phyloP scores from a whole-genome alignment of 768 basidiomycete genomes.

The Mrakia hoshinonis region DNA sequence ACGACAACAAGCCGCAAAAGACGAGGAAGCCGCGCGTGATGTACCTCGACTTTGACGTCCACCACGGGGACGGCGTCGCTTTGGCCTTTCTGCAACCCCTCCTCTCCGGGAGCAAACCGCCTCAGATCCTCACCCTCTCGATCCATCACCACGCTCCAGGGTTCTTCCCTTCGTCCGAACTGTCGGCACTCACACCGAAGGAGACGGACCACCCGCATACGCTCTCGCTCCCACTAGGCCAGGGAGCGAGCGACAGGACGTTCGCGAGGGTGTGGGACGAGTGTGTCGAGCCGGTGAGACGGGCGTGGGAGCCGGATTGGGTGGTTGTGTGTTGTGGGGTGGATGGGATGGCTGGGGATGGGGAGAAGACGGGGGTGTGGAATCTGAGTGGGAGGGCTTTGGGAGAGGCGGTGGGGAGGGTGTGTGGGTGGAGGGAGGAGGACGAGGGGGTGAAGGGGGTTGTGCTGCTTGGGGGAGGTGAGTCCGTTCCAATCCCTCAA shows the following conservation, averaged over 20 bases:
- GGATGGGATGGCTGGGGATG: slow-evolving; percentile 61
- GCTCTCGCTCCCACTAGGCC: slow-evolving; percentile 65
- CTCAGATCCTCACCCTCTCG: slow-evolving; percentile 55
- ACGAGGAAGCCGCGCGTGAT: slow-evolving; percentile 50
- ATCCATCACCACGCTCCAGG: slow-evolving; percentile 73
- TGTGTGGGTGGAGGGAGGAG: slow-evolving; percentile 58
- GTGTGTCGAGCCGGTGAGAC: slow-evolving; percentile 53
- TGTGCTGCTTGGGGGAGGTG: slow-evolving; percentile 69
- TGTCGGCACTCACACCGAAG: slow-evolving; percentile 35
- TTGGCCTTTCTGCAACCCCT: slow-evolving; percentile 48
- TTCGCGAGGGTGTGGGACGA: slow-evolving; percentile 56
- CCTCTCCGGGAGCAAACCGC: slow-evolving; percentile 29
- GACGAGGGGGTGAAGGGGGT: slow-evolving; percentile 55
- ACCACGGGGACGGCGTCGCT: slow-evolving; percentile 63
- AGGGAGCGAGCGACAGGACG: slow-evolving; percentile 60
- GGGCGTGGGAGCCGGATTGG: slow-evolving; percentile 64
- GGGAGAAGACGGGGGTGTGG: slow-evolving; percentile 67
- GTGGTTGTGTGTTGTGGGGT: slow-evolving; percentile 77
- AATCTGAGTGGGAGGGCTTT: slow-evolving; percentile 51
- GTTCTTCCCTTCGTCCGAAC: slow-evolving; percentile 64
- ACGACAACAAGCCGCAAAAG: not conserved
- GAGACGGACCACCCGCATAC: slow-evolving; percentile 55
- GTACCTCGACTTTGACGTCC: slow-evolving; percentile 88
- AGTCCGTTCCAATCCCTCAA: no score
- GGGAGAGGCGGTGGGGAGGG: slow-evolving; percentile 48